phyloP scores from a whole-genome alignment of 179 eudicot species.

The Actinidia chinensis region DNA sequence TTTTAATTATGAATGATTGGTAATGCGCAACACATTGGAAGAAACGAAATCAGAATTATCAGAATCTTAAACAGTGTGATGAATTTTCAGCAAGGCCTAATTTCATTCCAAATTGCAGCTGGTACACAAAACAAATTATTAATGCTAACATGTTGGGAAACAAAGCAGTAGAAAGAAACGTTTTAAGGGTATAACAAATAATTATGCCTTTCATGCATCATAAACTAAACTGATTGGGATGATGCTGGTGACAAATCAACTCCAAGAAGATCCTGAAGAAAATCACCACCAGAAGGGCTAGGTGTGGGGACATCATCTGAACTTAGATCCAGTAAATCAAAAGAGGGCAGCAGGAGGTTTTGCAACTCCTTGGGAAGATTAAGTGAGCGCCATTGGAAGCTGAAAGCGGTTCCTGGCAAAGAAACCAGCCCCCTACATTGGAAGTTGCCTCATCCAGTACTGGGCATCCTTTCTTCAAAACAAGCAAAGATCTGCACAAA shows the following conservation, averaged over 20 bases:
- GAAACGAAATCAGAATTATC: background rate
- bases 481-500: conserved; percentile 64
- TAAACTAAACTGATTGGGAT: conserved; percentile 63
- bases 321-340: conserved; percentile 89
- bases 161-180: background rate
- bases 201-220: background rate
- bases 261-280: conserved; percentile 93
- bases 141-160: background rate
- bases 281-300: conserved; percentile 75
- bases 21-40: background rate
- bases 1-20: background rate
- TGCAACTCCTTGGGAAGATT: conserved; percentile 77
- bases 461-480: conserved; percentile 98
- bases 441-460: conserved; percentile 93
- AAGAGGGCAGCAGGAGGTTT: conserved; percentile 78
- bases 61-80: conserved; percentile 1
- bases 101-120: background rate
- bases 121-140: background rate
- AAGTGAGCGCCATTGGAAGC: conserved; percentile 65
- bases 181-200: background rate
- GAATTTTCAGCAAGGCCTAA: background rate
- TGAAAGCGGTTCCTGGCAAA: conserved; percentile 53
- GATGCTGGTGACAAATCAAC: conserved; percentile 60
- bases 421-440: conserved; percentile 76
- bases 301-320: conserved; percentile 74